Evolutionary conservation across 2,329 filamentous ascomycete genomes (phyloP).

Genomic region (Penicillium sp.): DNA sequence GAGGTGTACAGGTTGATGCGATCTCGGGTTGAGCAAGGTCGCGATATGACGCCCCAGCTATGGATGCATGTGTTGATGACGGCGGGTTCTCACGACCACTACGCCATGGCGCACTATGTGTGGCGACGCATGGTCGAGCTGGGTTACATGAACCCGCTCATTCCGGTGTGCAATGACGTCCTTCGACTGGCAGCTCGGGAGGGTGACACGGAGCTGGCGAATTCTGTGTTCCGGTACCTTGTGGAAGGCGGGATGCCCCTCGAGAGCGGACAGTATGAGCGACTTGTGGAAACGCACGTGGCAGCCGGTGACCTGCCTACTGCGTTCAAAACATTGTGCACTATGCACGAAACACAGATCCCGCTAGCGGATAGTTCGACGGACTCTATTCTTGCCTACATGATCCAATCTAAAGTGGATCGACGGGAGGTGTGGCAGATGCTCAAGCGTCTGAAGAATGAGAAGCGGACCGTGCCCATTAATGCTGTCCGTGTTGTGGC

Average conservation of each 20-base stretch:
- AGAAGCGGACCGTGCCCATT: constrained; percentile 52
- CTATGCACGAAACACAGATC: constrained; percentile 69
- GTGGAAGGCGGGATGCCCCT: constrained; percentile 58
- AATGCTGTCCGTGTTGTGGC: constrained; percentile 52
- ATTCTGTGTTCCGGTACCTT: constrained; percentile 68
- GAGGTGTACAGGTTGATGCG: constrained; percentile 72
- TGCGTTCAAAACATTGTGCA: constrained; percentile 69
- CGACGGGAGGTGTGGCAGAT: constrained; percentile 56
- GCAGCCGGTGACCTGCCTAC: constrained; percentile 60
- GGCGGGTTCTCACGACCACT: constrained; percentile 65
- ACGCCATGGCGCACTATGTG: constrained; percentile 65
- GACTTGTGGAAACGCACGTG: constrained; percentile 71
- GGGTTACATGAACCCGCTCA: constrained; percentile 61
- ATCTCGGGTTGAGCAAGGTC: constrained; percentile 52
- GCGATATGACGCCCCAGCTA: constrained; percentile 56
- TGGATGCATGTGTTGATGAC: constrained; percentile 74
- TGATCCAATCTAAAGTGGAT: constrained; percentile 52
- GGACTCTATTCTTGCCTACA: constrained; percentile 59
- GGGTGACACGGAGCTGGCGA: constrained; percentile 68
- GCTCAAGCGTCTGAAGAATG: constrained; percentile 57
- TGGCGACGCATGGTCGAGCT: constrained; percentile 69
- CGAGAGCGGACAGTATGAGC: constrained; percentile 73
- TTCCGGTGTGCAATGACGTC: constrained; percentile 67
- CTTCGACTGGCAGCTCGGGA: constrained; percentile 70
- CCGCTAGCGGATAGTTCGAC: constrained; percentile 62